Base-by-base conservation (phyloP, 352 stramenopile genomes). In the Pythium dissotocum region DNA sequence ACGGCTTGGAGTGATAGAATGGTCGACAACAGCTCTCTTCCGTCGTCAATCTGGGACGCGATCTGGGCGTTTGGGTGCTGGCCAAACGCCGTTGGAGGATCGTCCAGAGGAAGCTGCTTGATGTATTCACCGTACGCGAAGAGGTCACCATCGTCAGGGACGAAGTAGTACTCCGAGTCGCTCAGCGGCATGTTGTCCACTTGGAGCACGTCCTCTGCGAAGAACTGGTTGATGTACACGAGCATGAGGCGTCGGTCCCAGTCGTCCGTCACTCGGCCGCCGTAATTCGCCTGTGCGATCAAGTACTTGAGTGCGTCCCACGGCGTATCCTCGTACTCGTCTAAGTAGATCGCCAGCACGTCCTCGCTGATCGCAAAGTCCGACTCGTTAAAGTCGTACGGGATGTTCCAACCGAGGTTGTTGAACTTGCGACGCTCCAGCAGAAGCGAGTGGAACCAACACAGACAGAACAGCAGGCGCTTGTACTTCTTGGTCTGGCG, bases 341-440 rank as follows among this genome's bases (percentile, higher is more conserved):
- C 86, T 21, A 99, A 76, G 72, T 98, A 99, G 42, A 98, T 97
- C 12, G 93, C 92, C 33, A 99, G 74, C 30, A 99, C 90, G 66
- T 99, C 94, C 59, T 98, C 93, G 61, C 91, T 98, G 69, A 99
- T 99, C 16, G 89, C 83, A 78, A 98, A 99, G 77, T 99, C 96
- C 5, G 90, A 95, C 67, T 99, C 95, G 71, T 99, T 99, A 61
- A 99, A 99, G 58, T 98, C 96, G 79, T 99, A 99, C 24, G 95
- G 96, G 26, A 98, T 98, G 73, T 99, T 99, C 92, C 97, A 99
- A 8, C 96, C 96, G 1, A 99, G 79, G 33, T 97, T 95, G 70
- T 98, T 98, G 67, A 99, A 99, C 67, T 99, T 99, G 58, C 96
- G 86, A 4, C 96, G 85, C 75, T 99, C 96, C 0, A 99, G 82